Conservation (phyloP, 2,329 filamentous ascomycete genomes). For the Rutstroemia sydowiana region DNA sequence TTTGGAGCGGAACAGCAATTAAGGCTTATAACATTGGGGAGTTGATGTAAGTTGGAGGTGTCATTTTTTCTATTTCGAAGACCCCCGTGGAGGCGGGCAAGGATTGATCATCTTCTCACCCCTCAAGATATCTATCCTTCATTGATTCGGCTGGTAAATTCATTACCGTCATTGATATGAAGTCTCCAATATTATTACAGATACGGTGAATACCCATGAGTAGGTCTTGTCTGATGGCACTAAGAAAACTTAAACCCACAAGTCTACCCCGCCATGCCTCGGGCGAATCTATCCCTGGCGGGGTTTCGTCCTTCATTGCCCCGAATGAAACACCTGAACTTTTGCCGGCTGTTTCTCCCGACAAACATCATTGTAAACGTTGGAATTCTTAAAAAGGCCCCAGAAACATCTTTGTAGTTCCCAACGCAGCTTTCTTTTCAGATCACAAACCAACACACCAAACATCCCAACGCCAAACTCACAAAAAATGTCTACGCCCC, state of each 20-base stretch:
- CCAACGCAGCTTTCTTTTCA: no score
- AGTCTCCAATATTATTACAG: no score
- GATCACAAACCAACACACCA: background rate
- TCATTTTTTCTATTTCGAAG: no score
- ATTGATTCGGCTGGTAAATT: no score
- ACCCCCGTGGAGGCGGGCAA: no score
- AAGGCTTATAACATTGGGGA: constrained; percentile 56
- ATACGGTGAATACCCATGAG: no score
- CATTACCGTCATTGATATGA: no score
- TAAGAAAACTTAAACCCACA: background rate
- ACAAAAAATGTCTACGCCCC: constrained; percentile 23
- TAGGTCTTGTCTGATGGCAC: background rate
- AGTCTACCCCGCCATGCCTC: constrained; percentile 6
- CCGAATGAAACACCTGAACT: background rate
- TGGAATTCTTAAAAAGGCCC: no score
- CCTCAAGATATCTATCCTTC: no score
- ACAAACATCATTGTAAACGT: background rate
- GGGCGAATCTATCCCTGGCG: constrained; percentile 7
- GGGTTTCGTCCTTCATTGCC: constrained; percentile 3
- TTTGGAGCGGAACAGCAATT: constrained; percentile 68
- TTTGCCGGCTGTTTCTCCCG: background rate
- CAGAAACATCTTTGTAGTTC: no score
- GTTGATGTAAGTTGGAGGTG: constrained; percentile 14
- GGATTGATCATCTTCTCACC: no score
- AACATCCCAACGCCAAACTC: background rate